These are phyloP conservation scores for Dendrobium catenatum DNA, from an alignment of 106 monocot species.

Conservation along the genomic window DNA sequence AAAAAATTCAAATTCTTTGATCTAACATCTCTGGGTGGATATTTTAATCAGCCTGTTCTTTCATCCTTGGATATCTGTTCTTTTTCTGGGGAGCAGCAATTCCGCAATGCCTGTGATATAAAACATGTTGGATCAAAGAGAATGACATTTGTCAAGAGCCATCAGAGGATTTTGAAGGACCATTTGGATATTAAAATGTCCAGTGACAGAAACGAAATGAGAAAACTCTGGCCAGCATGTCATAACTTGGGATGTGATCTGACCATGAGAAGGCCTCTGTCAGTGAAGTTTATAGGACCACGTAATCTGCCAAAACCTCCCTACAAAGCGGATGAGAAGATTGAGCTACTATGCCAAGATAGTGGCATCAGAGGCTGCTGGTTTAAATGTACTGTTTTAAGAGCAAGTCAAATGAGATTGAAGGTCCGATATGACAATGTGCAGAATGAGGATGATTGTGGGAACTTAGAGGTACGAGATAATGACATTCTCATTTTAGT, in stretches of 20 bases:
- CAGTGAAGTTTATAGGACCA: constrained; percentile 32
- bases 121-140: constrained; percentile 34
- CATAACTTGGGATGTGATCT: constrained; percentile 21
- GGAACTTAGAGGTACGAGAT: constrained; percentile 52
- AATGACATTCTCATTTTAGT: neutral
- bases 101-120: constrained; percentile 5
- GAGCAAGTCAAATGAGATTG: constrained; percentile 42
- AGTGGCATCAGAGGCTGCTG: constrained; percentile 96
- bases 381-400: constrained; percentile 77
- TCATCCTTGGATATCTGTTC: constrained; percentile 35
- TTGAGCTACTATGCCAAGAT: constrained; percentile 85
- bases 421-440: constrained; percentile 89
- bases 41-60: constrained; percentile 70
- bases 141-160: constrained; percentile 34
- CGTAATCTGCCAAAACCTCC: constrained; percentile 19
- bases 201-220: constrained; percentile 8
- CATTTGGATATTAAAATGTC: constrained; percentile 21
- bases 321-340: constrained; percentile 48
- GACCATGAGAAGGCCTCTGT: constrained; percentile 23
- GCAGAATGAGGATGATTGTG: constrained; percentile 58
- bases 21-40: constrained; percentile 61
- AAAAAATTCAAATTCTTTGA: constrained; percentile 87
- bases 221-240: constrained; percentile 7
- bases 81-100: constrained; percentile 31
- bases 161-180: constrained; percentile 18